Evolutionary conservation across 176 grass and related monocot species (phyloP).

Genomic region (Zoysia pacifica): DNA sequence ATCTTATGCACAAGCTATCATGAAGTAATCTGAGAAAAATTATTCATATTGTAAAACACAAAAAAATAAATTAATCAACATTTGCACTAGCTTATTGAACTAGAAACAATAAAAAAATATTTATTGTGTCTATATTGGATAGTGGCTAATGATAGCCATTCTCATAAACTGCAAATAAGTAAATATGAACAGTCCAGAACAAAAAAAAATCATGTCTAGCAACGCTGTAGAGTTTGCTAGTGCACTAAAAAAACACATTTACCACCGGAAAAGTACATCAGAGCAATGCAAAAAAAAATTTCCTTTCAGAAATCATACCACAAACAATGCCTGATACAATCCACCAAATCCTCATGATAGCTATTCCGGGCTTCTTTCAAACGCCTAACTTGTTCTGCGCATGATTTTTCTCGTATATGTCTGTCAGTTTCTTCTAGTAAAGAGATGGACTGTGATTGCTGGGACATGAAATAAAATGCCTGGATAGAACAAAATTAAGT

Average conservation of each 20-base stretch:
- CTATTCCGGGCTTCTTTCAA: slow-evolving; percentile 83
- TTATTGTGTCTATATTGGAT: neutral
- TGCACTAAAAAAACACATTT: neutral
- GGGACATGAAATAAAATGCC: slow-evolving; percentile 88
- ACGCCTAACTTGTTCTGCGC: slow-evolving; percentile 69
- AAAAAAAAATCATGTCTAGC: slow-evolving; percentile 1
- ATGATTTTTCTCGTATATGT: slow-evolving; percentile 85
- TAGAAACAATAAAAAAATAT: neutral
- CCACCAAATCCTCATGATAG: slow-evolving; percentile 82
- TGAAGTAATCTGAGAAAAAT: neutral
- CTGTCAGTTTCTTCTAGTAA: slow-evolving; percentile 87
- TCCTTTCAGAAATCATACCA: slow-evolving; percentile 56
- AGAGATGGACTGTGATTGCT: slow-evolving; percentile 72
- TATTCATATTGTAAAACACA: slow-evolving; percentile 1
- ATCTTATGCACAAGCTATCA: neutral
- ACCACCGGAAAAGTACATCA: slow-evolving; percentile 2
- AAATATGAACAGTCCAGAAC: neutral
- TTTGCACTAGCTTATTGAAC: neutral
- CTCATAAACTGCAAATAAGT: neutral
- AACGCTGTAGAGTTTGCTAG: slow-evolving; percentile 5
- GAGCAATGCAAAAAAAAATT: slow-evolving; percentile 5
- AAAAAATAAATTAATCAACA: slow-evolving; percentile 16
- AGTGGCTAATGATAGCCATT: neutral
- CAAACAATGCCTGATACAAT: slow-evolving; percentile 79
- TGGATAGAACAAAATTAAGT: slow-evolving; percentile 43